A percentile compares a stretch with the other conserved stretches of the same genome.
These are phyloP conservation scores for Taphrina deformans DNA, from an alignment of 1,139 yeast species.

Conservation along the genomic window DNA sequence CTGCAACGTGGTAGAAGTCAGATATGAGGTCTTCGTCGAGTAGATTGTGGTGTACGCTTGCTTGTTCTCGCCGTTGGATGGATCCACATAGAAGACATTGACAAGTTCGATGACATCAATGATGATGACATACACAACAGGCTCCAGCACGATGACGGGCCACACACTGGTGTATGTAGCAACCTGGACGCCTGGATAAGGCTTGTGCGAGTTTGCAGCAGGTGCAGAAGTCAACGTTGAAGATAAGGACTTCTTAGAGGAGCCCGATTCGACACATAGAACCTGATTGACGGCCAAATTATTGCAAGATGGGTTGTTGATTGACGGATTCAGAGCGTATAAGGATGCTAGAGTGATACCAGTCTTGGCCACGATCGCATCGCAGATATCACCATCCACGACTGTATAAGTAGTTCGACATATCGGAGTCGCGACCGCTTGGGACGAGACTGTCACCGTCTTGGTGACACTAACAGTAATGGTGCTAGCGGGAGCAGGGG, in stretches of 20 bases:
- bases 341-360: background rate
- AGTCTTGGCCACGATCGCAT: constrained; percentile 9
- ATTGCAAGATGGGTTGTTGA: constrained; percentile 22
- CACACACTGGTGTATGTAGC: background rate
- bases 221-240: background rate
- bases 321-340: constrained; percentile 18
- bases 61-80: constrained; percentile 17
- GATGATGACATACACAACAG: constrained; percentile 26
- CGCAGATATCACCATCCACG: background rate
- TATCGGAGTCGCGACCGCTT: background rate
- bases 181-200: background rate
- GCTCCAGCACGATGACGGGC: constrained; percentile 14
- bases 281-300: constrained; percentile 12
- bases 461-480: constrained; percentile 18
- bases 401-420: constrained; percentile 4
- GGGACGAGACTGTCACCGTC: background rate
- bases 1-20: constrained; percentile 12
- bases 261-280: constrained; percentile 12
- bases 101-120: constrained; percentile 7
- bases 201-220: background rate
- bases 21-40: constrained; percentile 17
- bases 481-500: constrained; percentile 23
- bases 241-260: background rate
- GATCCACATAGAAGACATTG: constrained; percentile 13
- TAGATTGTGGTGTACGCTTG: constrained; percentile 21